Evolutionary conservation across 768 basidiomycete genomes (phyloP), one percentile per base, ranked within the genome.

Genomic region (Tubosaeta sp.): DNA sequence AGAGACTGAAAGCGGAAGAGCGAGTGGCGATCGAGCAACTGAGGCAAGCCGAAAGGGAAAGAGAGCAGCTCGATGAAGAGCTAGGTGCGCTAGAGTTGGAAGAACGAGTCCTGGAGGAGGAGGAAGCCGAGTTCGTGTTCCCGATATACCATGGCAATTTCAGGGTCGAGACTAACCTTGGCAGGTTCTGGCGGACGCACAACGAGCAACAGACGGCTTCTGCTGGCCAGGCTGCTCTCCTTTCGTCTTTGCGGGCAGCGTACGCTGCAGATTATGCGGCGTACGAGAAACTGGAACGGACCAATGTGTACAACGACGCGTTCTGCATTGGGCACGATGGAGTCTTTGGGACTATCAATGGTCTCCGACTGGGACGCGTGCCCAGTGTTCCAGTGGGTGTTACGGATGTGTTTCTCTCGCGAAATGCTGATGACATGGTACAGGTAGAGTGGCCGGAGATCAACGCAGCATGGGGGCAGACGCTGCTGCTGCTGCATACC

Each of bases 371-470:
- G 19, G 96, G 96, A 4, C 82, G 94, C 55, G 84, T 94, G 10
- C 83, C 89, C 39, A 83, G 84, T 25, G 84, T 88, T 41, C 84
- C 83, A n/a, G 90, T 90, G 65, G 36, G 83, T 73, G 42, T 13
- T 22, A 44, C 16, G 45, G 40, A 7, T 40, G 31, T 24, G n/a
- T 34, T 51, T 52, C 34, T 25, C 11, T 50, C 14, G 21, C 42
- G 22, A 34, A 16, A 25, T 51, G 48, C 52, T 51, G 44, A 59
- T 49, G 58, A 56, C 27, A 13, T 38, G n/a, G 32, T 52, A 9
- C 55, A 91, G 84, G 94, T 98, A 27, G 96, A 98, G 64, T 99
- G 94, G 94, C 82, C 91, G 3, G 96, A 99, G 70, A 94, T 98
- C 67, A 98, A 98, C 63, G 96, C 96, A 11, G 96, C 96, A 16